Evolutionary conservation across 2,329 filamentous ascomycete genomes (phyloP), one percentile per base, ranked within the genome.

Genomic region (Aspergillus fructus): DNA sequence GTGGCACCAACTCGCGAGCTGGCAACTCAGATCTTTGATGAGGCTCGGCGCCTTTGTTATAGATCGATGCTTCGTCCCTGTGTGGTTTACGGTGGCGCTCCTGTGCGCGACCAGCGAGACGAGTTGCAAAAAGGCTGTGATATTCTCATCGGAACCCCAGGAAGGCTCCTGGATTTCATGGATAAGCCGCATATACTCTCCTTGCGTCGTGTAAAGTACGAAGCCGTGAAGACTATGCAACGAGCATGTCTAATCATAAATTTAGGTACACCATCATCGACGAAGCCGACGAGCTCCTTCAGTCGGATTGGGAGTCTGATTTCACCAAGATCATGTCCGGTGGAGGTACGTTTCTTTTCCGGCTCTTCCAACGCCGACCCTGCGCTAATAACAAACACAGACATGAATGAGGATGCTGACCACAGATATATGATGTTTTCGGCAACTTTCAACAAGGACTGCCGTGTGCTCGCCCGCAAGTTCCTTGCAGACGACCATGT

Each of bases 11-110:
- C 90, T 53, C 89, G 94, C 37, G 94, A 99, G 79, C 78, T 99
- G 5, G 91, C 92, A 0, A 89, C 92, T 2, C 94, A 99, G 71
- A 96, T 97, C 64, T 97, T 96, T 76, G 91, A 96, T 62, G 93
- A 97, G 72, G 88, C 91, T 24, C 89, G 94, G 61, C 91, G 93
- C 66, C 85, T 97, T 49, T 97, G 92, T 72, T 99, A 99, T 68
- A 88, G 94, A 1, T 92, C 90, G 3, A 96, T 96, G 91, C 82
- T 99, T 57, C 91, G 94, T 41, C 93, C 94, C 23, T 92, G 89
- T 65, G 91, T 96, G 43, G 81, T 89, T 30, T 99, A 97, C 65
- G 94, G 94, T 49, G 94, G 94, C 61, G 86, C 86, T 6, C 90
- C 91, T 0, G 68, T 85, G n/a, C 73, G 75, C 2, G 83, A 88